phyloP scores from a whole-genome alignment of 2,329 filamentous ascomycete species.

The Neocucurbitaria cava region DNA sequence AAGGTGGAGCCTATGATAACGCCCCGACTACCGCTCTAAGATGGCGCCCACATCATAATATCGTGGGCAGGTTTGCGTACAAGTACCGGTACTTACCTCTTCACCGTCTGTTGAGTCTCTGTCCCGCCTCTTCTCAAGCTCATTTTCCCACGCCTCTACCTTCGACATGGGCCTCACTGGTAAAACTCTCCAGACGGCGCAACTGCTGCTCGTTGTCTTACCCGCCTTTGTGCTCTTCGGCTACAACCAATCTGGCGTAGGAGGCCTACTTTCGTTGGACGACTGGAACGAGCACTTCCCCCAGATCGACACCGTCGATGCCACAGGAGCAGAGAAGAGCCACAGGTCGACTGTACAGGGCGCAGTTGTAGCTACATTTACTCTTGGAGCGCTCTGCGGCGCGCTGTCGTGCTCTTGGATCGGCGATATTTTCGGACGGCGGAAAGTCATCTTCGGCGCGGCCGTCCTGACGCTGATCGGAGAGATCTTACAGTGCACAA shows the following conservation, averaged over 20 bases:
- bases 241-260: slow-evolving; percentile 61
- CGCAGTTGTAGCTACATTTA: slow-evolving; percentile 55
- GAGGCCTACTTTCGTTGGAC: slow-evolving; percentile 53
- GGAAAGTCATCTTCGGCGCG: slow-evolving; percentile 53
- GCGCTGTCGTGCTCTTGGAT: slow-evolving; percentile 55
- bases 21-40: slow-evolving; percentile 6
- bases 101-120: slow-evolving; percentile 3
- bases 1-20: slow-evolving; percentile 14
- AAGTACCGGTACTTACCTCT: slow-evolving; percentile 30
- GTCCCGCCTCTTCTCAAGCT: slow-evolving; percentile 9
- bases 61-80: slow-evolving; percentile 29
- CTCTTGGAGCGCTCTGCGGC: slow-evolving; percentile 56
- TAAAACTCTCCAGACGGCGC: slow-evolving; percentile 36
- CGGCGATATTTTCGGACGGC: slow-evolving; percentile 56
- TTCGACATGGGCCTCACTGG: slow-evolving; percentile 27
- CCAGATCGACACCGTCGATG: slow-evolving; percentile 57
- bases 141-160: background rate
- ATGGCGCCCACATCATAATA: slow-evolving; percentile 20
- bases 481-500: slow-evolving; percentile 53
- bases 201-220: slow-evolving; percentile 48
- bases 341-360: slow-evolving; percentile 56
- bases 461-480: slow-evolving; percentile 53
- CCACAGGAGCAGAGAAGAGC: slow-evolving; percentile 51
- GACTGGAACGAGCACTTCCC: slow-evolving; percentile 57
- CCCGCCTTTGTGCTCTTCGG: slow-evolving; percentile 58